A percentile compares a stretch with the other conserved stretches of the same genome.
These are phyloP conservation scores for Colletotrichum shisoi DNA, from an alignment of 2,329 filamentous ascomycete species.

Conservation along the genomic window DNA sequence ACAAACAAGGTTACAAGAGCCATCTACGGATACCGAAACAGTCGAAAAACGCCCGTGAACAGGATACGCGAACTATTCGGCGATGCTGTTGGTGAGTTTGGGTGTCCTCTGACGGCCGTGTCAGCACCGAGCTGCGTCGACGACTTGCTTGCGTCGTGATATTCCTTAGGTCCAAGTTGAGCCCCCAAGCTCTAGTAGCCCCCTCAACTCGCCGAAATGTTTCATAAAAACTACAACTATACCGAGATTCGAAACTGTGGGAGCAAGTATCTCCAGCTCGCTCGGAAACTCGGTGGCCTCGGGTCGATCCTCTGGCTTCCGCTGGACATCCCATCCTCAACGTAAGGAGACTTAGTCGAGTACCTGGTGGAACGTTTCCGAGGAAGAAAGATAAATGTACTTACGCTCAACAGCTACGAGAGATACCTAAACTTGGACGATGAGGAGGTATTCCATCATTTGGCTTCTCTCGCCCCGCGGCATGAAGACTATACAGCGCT, in stretches of 20 bases:
- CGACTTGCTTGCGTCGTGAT: constrained; percentile 45
- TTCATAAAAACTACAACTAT: constrained; percentile 40
- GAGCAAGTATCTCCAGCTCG: constrained; percentile 49
- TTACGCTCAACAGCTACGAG: constrained; percentile 44
- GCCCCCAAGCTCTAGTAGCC: constrained; percentile 41
- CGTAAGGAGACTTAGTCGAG: constrained; percentile 41
- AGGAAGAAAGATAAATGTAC: neutral
- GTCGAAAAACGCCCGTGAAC: constrained; percentile 32
- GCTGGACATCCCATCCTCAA: constrained; percentile 46
- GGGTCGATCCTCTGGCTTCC: constrained; percentile 49
- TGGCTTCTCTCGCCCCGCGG: constrained; percentile 40
- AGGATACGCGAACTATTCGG: constrained; percentile 35
- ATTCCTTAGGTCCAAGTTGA: constrained; percentile 46
- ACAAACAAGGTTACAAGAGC: too few relatives aligned
- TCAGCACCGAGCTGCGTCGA: constrained; percentile 44
- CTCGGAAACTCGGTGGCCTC: constrained; percentile 44
- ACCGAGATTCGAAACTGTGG: constrained; percentile 47
- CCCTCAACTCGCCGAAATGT: constrained; percentile 39
- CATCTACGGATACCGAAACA: too few relatives aligned
- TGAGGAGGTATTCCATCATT: constrained; percentile 45
- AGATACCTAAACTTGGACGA: constrained; percentile 49
- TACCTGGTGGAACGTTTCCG: neutral
- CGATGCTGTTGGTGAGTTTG: constrained; percentile 42
- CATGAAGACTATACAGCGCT: constrained; percentile 39
- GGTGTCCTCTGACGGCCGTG: constrained; percentile 29